Conservation (phyloP, 805 yeast species). For the Starmera amethionina region DNA sequence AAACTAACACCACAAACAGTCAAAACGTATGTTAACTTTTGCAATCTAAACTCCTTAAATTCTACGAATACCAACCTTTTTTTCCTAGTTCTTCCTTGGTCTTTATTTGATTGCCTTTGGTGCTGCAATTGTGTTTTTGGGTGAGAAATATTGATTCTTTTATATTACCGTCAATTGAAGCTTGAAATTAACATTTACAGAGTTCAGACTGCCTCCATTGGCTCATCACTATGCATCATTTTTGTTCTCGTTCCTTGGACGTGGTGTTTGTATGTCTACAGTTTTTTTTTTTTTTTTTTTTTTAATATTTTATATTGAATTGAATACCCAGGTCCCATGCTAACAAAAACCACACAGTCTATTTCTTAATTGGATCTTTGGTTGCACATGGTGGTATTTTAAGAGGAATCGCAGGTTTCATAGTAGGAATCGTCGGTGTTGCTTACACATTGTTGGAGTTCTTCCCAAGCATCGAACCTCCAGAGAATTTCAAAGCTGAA, state of each 20-base stretch:
- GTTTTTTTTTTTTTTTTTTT: too few species aligned
- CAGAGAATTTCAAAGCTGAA: conserved; percentile 66
- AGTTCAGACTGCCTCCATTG: conserved; percentile 40
- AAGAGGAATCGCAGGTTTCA: conserved; percentile 45
- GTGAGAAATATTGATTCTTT: conserved; percentile 20
- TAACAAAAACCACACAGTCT: conserved; percentile 26
- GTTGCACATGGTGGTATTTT: conserved; percentile 42
- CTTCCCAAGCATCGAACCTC: conserved; percentile 66
- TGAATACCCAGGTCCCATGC: too few species aligned
- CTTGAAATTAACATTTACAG: conserved; percentile 11
- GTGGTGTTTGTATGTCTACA: conserved; percentile 50
- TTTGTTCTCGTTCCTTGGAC: conserved; percentile 56
- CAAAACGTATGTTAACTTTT: conserved; percentile 22
- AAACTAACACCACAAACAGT: conserved; percentile 20
- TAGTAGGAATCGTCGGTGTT: conserved; percentile 53
- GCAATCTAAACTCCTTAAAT: not conserved
- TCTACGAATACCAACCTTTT: not conserved
- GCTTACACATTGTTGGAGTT: conserved; percentile 56
- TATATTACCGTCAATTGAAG: too few species aligned
- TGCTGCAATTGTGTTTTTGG: conserved; percentile 37
- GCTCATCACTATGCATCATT: conserved; percentile 57
- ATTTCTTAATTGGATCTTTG: conserved; percentile 39
- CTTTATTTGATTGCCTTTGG: conserved; percentile 50
- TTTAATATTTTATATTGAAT: too few species aligned
- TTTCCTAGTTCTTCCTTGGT: conserved; percentile 41